Base-by-base conservation (phyloP, 176 grass and related monocot species). In the Neostapfia colusana region DNA sequence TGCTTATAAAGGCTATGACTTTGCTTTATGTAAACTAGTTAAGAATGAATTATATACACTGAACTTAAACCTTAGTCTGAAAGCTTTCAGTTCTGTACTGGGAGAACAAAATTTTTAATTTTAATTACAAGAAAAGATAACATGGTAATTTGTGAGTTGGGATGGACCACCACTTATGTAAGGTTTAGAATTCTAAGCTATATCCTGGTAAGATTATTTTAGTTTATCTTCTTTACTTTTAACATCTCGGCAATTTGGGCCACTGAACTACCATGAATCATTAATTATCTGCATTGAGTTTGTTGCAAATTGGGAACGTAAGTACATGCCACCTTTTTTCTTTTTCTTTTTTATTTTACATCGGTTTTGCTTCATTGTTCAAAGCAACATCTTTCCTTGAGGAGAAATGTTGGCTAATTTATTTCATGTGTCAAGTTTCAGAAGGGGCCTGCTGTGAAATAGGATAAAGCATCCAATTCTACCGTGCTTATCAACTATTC, bases 51-150 rank as follows among this genome's bases (percentile, higher is more conserved):
- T 11, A 43, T n/a, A 43, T 11, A 43, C 42, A 43, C 42, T 43
- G 9, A 10, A 43, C 10, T 43, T 43, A 43, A 43, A 12, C 12
- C 42, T 43, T 43, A 43, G 8, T 39, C 42, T 43, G 42, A 11
- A 43, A 43, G 2, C 10, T 43, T n/a, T n/a, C n/a, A 11, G 3
- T 43, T 43, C 8, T 6, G 38, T 39, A 39, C 8, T 39, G 38
- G 42, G 42, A n/a, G n/a, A n/a, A n/a, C 8, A 43, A 10, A 43
- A 43, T 2, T 21, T 17, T 44, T 61, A n/a, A 2, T 17, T 37
- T 48, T 6, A 70, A 42, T 11, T 83, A 53, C 37, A 73, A 20
- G 26, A 75, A 75, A 20, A 35, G n/a, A 3, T 67, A 62, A 16
- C 45, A 54, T 72, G 25, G 16, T 64, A 27, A 24, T 38, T 3